These are phyloP conservation scores for Microcyclosporella mali DNA, from an alignment of 2,329 filamentous ascomycete species.

Conservation along the genomic window DNA sequence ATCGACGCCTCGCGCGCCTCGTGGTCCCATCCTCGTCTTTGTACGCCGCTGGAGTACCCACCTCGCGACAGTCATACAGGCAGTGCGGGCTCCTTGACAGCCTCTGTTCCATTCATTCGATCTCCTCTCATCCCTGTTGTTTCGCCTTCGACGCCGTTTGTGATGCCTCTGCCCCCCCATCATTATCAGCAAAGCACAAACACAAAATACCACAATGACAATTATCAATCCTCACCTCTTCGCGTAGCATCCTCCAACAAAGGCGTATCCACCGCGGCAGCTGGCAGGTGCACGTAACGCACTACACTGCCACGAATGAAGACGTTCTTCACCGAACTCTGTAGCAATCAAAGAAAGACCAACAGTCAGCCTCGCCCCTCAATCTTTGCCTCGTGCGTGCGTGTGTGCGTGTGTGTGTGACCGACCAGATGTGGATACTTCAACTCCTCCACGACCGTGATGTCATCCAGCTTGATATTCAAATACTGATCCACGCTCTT, in stretches of 20 bases:
- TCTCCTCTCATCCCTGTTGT: slow-evolving; percentile 14
- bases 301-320: slow-evolving; percentile 93
- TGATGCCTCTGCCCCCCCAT: slow-evolving; percentile 21
- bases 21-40: not conserved
- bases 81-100: no score
- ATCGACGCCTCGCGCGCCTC: not conserved
- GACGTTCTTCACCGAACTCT: slow-evolving; percentile 85
- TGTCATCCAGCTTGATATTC: slow-evolving; percentile 98
- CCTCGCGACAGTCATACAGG: not conserved
- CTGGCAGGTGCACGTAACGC: slow-evolving; percentile 83
- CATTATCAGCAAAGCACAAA: no score
- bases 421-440: slow-evolving; percentile 87
- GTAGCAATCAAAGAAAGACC: not conserved
- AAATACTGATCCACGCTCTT: slow-evolving; percentile 98
- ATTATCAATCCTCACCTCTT: slow-evolving; percentile 55
- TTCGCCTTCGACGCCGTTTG: slow-evolving; percentile 33
- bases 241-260: slow-evolving; percentile 85
- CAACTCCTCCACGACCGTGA: slow-evolving; percentile 83
- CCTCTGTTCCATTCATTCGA: not conserved
- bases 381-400: not conserved
- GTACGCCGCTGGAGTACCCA: not conserved
- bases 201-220: not conserved
- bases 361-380: not conserved
- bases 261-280: slow-evolving; percentile 74
- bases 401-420: slow-evolving; percentile 6